phyloP scores from a whole-genome alignment of 176 grass and related monocot species.

The Zoysia pacifica region DNA sequence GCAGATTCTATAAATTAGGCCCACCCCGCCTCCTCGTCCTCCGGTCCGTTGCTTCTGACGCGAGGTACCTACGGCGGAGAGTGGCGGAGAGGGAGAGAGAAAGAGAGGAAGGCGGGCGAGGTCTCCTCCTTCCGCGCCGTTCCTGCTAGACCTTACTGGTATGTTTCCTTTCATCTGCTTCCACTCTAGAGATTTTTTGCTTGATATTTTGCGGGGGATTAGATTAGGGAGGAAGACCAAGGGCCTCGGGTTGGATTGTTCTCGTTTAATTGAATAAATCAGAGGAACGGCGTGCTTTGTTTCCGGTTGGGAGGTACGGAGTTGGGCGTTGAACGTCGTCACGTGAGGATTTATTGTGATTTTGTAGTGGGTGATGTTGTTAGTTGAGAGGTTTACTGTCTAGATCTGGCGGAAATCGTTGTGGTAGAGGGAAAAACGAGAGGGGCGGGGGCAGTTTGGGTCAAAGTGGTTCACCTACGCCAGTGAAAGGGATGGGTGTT shows the following conservation, averaged over 20 bases:
- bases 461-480: conserved; percentile 21
- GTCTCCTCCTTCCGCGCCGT: background rate
- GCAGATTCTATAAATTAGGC: conserved; percentile 45
- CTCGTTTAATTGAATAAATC: background rate
- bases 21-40: background rate
- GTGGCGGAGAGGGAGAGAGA: conserved; percentile 16
- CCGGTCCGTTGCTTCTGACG: conserved; percentile 26
- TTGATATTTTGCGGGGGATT: background rate
- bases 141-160: conserved; percentile 17
- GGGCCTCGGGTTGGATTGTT: background rate
- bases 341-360: conserved; percentile 25
- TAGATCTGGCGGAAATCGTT: conserved; percentile 47
- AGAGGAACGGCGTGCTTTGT: background rate
- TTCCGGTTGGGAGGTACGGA: background rate
- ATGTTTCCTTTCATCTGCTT: background rate
- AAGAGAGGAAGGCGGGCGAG: background rate
- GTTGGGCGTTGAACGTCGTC: background rate
- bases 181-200: background rate
- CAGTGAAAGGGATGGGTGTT: conserved; percentile 23
- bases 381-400: conserved; percentile 19
- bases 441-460: background rate
- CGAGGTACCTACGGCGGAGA: conserved; percentile 18
- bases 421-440: background rate
- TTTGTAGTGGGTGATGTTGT: background rate
- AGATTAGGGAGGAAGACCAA: background rate